Evolutionary conservation across 2,329 filamentous ascomycete species (phyloP).

Genomic region (Dactylellina leptospora): DNA sequence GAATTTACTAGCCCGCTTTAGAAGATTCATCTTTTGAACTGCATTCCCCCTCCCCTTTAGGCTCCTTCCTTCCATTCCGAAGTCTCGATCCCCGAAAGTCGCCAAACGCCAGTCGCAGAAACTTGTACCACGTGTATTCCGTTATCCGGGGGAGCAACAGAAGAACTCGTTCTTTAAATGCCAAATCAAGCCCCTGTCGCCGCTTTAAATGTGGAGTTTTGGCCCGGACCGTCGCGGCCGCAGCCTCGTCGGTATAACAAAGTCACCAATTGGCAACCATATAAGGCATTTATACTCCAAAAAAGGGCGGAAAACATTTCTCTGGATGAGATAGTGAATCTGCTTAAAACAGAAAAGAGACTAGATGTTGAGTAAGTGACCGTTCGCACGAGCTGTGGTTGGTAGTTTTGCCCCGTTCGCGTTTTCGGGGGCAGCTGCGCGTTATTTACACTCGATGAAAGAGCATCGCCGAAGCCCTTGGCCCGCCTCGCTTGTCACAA

Average conservation of each 20-base stretch:
- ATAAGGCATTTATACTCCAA: constrained; percentile 37
- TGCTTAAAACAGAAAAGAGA: constrained; percentile 35
- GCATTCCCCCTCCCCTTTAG: constrained; percentile 22
- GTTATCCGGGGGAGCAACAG: background rate
- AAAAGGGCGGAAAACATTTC: constrained; percentile 39
- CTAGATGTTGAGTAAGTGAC: constrained; percentile 44
- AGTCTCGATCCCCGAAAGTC: constrained; percentile 37
- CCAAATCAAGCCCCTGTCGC: constrained; percentile 15
- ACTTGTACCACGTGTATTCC: constrained; percentile 24
- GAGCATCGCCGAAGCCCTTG: background rate
- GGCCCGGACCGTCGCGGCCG: constrained; percentile 42
- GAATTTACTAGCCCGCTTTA: constrained; percentile 47
- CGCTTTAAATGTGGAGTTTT: constrained; percentile 48
- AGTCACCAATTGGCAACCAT: constrained; percentile 44
- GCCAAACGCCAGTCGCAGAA: constrained; percentile 19
- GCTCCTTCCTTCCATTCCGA: background rate
- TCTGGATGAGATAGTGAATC: constrained; percentile 42
- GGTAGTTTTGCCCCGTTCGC: background rate
- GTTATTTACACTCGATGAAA: constrained; percentile 15
- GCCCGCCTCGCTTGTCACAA: background rate
- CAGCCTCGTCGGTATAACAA: constrained; percentile 48
- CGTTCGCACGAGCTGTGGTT: background rate
- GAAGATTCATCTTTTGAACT: constrained; percentile 50
- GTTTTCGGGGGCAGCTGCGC: background rate
- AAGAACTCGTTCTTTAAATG: constrained; percentile 6